Percentiles rank a stretch among this genome's conserved stretches.
Conservation (phyloP, 345 rosid genomes). For the Tarenaya hassleriana region DNA sequence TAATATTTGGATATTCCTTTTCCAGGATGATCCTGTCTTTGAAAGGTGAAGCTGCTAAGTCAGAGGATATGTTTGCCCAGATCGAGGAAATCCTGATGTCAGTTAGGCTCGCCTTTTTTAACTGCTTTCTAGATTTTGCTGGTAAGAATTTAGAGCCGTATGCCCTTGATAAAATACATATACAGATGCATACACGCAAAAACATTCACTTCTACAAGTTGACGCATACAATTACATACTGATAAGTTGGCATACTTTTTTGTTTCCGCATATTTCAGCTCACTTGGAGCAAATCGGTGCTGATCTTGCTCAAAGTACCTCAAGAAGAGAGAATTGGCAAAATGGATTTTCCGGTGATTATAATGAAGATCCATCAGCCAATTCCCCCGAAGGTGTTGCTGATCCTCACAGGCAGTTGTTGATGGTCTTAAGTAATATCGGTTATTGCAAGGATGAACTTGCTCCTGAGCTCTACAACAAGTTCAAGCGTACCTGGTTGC, state of each 20-base stretch:
- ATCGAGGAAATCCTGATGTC: conserved; percentile 88
- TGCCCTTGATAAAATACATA: conserved; percentile 2
- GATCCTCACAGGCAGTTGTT: conserved; percentile 70
- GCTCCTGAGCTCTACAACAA: conserved; percentile 68
- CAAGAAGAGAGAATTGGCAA: conserved; percentile 39
- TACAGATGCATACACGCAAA: neutral
- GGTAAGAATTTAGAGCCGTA: conserved; percentile 38
- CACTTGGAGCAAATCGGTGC: conserved; percentile 56
- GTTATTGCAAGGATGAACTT: conserved; percentile 96
- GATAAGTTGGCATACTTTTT: conserved; percentile 18
- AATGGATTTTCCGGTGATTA: conserved; percentile 57
- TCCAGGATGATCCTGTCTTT: conserved; percentile 79
- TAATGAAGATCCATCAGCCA: conserved; percentile 37
- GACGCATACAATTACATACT: too few relatives aligned
- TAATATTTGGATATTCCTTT: conserved; percentile 17
- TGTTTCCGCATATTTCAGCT: conserved; percentile 32
- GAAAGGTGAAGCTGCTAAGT: conserved; percentile 67
- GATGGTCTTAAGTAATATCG: conserved; percentile 84
- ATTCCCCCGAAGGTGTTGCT: conserved; percentile 56
- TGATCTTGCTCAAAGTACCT: conserved; percentile 44
- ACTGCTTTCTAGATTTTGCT: conserved; percentile 96
- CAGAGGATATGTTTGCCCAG: conserved; percentile 66
- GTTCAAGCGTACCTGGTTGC: conserved; percentile 73
- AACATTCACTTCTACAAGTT: neutral
- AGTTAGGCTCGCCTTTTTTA: conserved; percentile 82